Conservation (phyloP, 2,329 filamentous ascomycete species). For the Colletotrichum sp. region DNA sequence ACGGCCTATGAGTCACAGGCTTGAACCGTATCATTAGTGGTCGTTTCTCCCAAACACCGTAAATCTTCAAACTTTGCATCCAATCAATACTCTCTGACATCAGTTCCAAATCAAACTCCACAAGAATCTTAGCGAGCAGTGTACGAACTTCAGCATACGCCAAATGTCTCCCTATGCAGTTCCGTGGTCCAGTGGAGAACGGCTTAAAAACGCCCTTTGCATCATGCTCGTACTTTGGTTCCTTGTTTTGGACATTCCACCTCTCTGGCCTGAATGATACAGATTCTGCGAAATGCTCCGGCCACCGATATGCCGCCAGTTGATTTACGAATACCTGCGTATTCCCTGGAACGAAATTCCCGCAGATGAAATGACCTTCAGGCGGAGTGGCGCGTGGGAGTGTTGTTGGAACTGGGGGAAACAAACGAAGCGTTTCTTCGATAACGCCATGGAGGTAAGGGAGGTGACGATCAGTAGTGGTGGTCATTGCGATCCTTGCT, state of each 20-base stretch:
- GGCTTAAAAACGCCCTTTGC: slow-evolving; percentile 42
- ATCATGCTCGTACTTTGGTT: slow-evolving; percentile 40
- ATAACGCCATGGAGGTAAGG: slow-evolving; percentile 39
- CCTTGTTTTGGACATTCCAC: slow-evolving; percentile 27
- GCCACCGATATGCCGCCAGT: slow-evolving; percentile 35
- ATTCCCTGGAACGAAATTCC: slow-evolving; percentile 32
- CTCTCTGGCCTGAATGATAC: slow-evolving; percentile 49
- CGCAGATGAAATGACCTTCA: slow-evolving; percentile 30
- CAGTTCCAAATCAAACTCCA: slow-evolving; percentile 53
- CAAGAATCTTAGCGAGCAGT: slow-evolving; percentile 51
- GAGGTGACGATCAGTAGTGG: slow-evolving; percentile 27
- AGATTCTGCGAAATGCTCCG: slow-evolving; percentile 33
- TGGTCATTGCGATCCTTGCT: slow-evolving; percentile 33
- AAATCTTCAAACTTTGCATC: slow-evolving; percentile 41
- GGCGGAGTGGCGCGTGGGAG: not conserved
- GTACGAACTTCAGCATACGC: slow-evolving; percentile 56
- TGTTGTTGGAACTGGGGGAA: slow-evolving; percentile 28
- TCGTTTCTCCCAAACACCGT: slow-evolving; percentile 40
- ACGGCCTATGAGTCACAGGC: not conserved
- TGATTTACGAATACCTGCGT: slow-evolving; percentile 11
- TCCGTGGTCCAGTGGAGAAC: slow-evolving; percentile 52
- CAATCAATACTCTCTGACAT: slow-evolving; percentile 37
- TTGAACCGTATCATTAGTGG: not conserved
- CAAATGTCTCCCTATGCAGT: slow-evolving; percentile 51
- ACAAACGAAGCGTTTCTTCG: slow-evolving; percentile 42